Evolutionary conservation across 2,329 filamentous ascomycete genomes (phyloP).

Genomic region (Aspergillus caelatus): DNA sequence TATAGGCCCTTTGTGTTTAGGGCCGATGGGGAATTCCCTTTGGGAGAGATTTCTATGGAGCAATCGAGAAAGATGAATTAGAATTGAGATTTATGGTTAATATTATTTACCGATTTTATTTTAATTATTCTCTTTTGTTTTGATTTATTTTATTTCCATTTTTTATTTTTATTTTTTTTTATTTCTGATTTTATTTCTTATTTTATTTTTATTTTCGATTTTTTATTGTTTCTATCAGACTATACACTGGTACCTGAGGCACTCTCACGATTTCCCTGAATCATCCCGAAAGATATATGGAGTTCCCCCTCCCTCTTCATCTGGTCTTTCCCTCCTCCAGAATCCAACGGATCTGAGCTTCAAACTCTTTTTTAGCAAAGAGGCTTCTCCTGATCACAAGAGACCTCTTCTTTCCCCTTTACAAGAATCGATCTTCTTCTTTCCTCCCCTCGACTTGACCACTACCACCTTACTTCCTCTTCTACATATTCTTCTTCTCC

Average conservation of each 20-base stretch:
- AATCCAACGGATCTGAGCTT: slow-evolving; percentile 15
- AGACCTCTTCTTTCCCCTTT: slow-evolving; percentile 12
- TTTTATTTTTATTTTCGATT: neutral
- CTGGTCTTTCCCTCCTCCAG: slow-evolving; percentile 17
- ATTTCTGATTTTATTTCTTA: neutral
- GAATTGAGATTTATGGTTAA: slow-evolving; percentile 9
- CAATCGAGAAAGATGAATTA: slow-evolving; percentile 13
- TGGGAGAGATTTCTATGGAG: slow-evolving; percentile 12
- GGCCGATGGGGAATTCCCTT: slow-evolving; percentile 10
- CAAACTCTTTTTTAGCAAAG: slow-evolving; percentile 16
- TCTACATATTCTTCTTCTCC: slow-evolving; percentile 14
- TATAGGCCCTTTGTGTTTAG: slow-evolving; percentile 5
- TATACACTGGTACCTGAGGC: slow-evolving; percentile 4
- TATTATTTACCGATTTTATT: slow-evolving; percentile 6
- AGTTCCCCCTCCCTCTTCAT: slow-evolving; percentile 24
- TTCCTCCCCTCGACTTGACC: slow-evolving; percentile 15
- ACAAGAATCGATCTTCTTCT: slow-evolving; percentile 17
- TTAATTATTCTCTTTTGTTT: slow-evolving; percentile 4
- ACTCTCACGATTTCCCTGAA: slow-evolving; percentile 9
- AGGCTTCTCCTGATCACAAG: slow-evolving; percentile 19
- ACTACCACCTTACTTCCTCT: slow-evolving; percentile 15
- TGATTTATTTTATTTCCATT: slow-evolving; percentile 4
- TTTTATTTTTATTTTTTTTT: slow-evolving; percentile 2
- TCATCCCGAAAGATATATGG: slow-evolving; percentile 19
- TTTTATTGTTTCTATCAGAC: slow-evolving; percentile 5